Percentiles rank a stretch among this genome's conserved stretches.
These are phyloP conservation scores for Amanita thiersii DNA, from an alignment of 768 basidiomycete species.

Conservation along the genomic window DNA sequence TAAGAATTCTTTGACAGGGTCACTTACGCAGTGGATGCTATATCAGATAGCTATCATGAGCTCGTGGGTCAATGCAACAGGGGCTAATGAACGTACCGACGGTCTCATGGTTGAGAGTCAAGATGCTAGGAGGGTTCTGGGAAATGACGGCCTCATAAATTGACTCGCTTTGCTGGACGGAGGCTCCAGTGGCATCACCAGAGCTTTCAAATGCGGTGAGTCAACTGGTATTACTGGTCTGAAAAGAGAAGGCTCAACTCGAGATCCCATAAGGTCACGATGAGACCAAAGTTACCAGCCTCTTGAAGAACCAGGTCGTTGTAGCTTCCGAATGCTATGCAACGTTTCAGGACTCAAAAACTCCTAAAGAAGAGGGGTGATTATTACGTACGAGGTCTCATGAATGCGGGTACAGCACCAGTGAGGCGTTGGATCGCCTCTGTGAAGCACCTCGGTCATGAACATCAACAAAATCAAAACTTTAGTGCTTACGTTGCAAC, in stretches of 20 bases:
- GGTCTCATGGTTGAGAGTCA: constrained; percentile 9
- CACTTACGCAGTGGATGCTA: constrained; percentile 30
- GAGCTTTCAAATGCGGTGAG: background rate
- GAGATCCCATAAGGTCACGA: background rate
- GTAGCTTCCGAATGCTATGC: too few relatives aligned
- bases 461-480: too few relatives aligned
- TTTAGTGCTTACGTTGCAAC: too few relatives aligned
- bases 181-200: constrained; percentile 1
- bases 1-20: background rate
- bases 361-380: too few relatives aligned
- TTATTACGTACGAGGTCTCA: too few relatives aligned
- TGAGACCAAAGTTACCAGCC: too few relatives aligned
- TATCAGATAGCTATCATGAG: background rate
- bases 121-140: background rate
- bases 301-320: too few relatives aligned
- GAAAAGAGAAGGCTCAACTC: too few relatives aligned
- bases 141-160: constrained; percentile 2
- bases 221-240: background rate
- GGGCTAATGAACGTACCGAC: background rate
- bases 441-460: too few relatives aligned
- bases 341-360: too few relatives aligned
- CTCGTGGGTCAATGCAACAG: background rate
- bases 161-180: background rate
- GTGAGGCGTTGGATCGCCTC: too few relatives aligned
- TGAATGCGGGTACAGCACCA: too few relatives aligned